A percentile compares a stretch with the other conserved stretches of the same genome.
phyloP scores from a whole-genome alignment of 306 rosid species.

The Hippophae gyantsensis region DNA sequence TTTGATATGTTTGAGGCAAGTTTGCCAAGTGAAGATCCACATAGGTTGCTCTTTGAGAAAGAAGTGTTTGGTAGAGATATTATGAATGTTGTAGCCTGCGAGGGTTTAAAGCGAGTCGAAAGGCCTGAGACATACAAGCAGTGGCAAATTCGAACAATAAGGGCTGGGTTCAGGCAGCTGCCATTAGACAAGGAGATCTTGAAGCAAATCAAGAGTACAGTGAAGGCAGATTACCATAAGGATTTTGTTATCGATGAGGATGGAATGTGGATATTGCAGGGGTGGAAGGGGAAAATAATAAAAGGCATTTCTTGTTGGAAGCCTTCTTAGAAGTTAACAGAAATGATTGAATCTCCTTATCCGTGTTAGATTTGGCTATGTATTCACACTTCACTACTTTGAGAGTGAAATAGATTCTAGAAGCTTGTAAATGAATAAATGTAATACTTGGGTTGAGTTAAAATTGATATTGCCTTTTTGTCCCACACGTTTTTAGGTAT shows the following conservation, averaged over 20 bases:
- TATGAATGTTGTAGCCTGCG: slow-evolving; percentile 26
- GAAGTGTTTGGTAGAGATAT: slow-evolving; percentile 16
- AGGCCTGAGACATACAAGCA: slow-evolving; percentile 31
- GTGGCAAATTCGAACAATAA: slow-evolving; percentile 23
- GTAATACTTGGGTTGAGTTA: no score
- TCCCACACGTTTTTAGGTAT: no score
- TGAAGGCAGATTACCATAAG: slow-evolving; percentile 12
- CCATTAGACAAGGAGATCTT: slow-evolving; percentile 20
- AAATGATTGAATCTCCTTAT: not conserved
- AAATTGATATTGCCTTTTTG: no score
- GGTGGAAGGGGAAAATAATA: slow-evolving; percentile 24
- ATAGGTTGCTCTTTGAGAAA: slow-evolving; percentile 19
- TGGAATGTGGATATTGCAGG: slow-evolving; percentile 29
- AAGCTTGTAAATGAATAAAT: no score
- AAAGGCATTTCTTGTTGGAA: slow-evolving; percentile 26
- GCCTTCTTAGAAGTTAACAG: slow-evolving; percentile 2
- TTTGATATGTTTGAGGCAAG: slow-evolving; percentile 23
- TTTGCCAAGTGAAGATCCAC: slow-evolving; percentile 11
- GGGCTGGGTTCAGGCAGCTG: slow-evolving; percentile 26
- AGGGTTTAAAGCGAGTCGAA: slow-evolving; percentile 28
- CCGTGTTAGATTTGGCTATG: no score
- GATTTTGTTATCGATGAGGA: slow-evolving; percentile 23
- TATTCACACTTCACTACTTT: no score
- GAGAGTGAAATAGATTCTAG: no score
- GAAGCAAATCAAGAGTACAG: slow-evolving; percentile 3